phyloP scores from a whole-genome alignment of 257 asterid genomes.

The Solanum piurae region DNA sequence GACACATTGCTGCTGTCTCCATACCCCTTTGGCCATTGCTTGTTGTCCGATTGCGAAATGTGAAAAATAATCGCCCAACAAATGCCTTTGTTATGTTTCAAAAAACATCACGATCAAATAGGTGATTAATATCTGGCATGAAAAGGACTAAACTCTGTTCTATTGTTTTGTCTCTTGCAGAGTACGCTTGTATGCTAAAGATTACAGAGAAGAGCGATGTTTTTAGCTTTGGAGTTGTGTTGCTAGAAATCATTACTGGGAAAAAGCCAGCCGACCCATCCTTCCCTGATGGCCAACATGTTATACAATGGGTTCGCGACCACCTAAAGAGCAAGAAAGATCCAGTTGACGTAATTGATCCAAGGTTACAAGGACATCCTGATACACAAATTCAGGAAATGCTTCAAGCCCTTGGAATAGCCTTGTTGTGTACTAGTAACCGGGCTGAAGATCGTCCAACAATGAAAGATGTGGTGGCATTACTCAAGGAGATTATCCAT shows the following conservation, averaged over 20 bases:
- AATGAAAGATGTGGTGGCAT: constrained; percentile 75
- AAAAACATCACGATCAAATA: not conserved
- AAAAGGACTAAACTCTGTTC: not conserved
- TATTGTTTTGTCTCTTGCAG: constrained; percentile 19
- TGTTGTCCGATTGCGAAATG: not conserved
- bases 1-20: not conserved
- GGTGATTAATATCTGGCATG: not conserved
- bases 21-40: constrained; percentile 5
- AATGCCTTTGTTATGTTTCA: not conserved
- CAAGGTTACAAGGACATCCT: constrained; percentile 55
- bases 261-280: constrained; percentile 64
- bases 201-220: constrained; percentile 73
- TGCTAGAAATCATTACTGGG: constrained; percentile 64
- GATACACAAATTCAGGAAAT: constrained; percentile 74
- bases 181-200: constrained; percentile 54
- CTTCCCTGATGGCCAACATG: constrained; percentile 58
- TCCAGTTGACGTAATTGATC: constrained; percentile 51
- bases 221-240: constrained; percentile 67
- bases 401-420: constrained; percentile 76
- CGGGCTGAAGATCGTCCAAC: constrained; percentile 64
- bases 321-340: constrained; percentile 47
- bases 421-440: constrained; percentile 69
- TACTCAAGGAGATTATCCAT: constrained; percentile 57
- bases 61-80: not conserved
- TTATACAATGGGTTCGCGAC: constrained; percentile 66